phyloP scores from a whole-genome alignment of 1,139 yeast species.

The Yarrowia galli region DNA sequence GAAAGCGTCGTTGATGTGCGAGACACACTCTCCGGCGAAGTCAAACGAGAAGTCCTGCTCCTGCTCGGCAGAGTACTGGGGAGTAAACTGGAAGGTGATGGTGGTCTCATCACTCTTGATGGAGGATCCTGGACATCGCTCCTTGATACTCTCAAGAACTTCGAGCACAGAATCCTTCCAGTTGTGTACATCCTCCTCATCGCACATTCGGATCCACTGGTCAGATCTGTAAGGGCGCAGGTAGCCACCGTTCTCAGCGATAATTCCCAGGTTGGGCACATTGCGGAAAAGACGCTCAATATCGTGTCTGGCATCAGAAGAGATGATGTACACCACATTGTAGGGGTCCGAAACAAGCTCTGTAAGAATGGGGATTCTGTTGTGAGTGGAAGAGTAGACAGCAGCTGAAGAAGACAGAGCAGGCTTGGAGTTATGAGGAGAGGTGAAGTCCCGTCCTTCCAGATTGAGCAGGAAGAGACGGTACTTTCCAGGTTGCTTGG shows the following conservation, averaged over 20 bases:
- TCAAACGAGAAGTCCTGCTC: constrained; percentile 71
- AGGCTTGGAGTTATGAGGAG: constrained; percentile 39
- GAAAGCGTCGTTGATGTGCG: constrained; percentile 81
- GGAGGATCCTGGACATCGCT: constrained; percentile 80
- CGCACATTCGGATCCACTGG: constrained; percentile 72
- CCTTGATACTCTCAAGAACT: constrained; percentile 70
- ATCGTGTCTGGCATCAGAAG: constrained; percentile 67
- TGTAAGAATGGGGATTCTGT: constrained; percentile 52
- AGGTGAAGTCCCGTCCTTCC: constrained; percentile 44
- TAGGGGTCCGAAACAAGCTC: constrained; percentile 60
- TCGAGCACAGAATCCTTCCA: constrained; percentile 72
- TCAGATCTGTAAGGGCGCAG: constrained; percentile 55
- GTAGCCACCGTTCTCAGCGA: constrained; percentile 83
- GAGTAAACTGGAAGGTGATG: constrained; percentile 62
- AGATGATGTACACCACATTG: constrained; percentile 75
- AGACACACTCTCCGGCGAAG: constrained; percentile 83
- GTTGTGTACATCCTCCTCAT: constrained; percentile 57
- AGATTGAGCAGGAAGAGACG: constrained; percentile 51
- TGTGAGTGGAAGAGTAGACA: constrained; percentile 48
- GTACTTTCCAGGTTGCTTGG: constrained; percentile 41
- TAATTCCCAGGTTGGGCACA: constrained; percentile 73
- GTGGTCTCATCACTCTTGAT: constrained; percentile 78
- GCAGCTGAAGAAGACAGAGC: constrained; percentile 41
- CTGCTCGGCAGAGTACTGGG: constrained; percentile 56
- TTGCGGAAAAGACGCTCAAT: constrained; percentile 74